Conservation (phyloP, 805 yeast genomes). For the Candida michaelii region DNA sequence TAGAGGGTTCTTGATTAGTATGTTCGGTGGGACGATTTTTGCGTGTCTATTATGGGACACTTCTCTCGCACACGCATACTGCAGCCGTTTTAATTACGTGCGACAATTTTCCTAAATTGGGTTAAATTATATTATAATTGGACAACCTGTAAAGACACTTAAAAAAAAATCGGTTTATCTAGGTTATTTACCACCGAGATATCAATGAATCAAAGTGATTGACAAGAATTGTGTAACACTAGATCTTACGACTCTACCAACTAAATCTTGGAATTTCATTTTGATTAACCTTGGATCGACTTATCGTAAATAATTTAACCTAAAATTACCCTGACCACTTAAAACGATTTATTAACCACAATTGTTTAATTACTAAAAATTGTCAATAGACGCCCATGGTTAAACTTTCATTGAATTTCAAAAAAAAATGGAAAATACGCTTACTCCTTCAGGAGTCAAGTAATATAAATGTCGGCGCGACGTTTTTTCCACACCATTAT, state of each 20-base stretch:
- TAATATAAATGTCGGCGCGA: background rate
- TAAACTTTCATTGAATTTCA: slow-evolving; percentile 5
- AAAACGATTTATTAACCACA: background rate
- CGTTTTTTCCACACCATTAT: background rate
- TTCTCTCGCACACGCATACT: background rate
- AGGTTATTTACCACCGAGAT: background rate
- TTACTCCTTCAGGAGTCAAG: slow-evolving; percentile 5
- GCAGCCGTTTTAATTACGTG: slow-evolving; percentile 2
- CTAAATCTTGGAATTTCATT: too few relatives aligned
- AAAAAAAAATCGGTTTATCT: background rate
- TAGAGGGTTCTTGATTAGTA: background rate
- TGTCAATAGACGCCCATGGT: background rate
- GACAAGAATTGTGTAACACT: too few relatives aligned
- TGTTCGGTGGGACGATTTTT: too few relatives aligned
- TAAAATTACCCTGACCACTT: too few relatives aligned
- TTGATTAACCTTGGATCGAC: too few relatives aligned
- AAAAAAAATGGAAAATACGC: background rate
- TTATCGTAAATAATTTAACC: too few relatives aligned
- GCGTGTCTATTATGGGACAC: too few relatives aligned
- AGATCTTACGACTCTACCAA: too few relatives aligned
- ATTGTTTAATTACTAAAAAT: background rate
- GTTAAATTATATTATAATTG: background rate
- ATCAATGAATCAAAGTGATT: background rate
- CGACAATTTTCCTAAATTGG: slow-evolving; percentile 5
- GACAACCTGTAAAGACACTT: background rate